Conservation (phyloP, 345 rosid genomes). For the Erodium maritimum region DNA sequence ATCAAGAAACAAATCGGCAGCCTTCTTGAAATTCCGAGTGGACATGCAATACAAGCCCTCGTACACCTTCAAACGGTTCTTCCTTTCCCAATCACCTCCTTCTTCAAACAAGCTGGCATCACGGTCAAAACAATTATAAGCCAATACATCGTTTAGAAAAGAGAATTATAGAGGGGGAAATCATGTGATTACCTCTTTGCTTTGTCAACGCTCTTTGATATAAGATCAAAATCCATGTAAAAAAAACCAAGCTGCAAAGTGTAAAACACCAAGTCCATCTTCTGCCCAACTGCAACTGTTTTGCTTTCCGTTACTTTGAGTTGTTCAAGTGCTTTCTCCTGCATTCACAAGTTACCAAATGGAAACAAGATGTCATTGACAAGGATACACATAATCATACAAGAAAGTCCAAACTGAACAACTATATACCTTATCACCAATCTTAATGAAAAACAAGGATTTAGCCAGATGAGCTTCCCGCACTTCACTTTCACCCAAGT, state of each 20-base stretch:
- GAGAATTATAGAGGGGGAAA: background rate
- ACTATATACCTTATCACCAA: constrained; percentile 87
- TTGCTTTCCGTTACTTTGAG: constrained; percentile 87
- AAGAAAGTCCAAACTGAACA: background rate
- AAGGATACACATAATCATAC: background rate
- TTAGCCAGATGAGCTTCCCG: constrained; percentile 97
- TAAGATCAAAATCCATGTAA: constrained; percentile 92
- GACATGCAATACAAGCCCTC: constrained; percentile 94
- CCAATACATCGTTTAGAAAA: background rate
- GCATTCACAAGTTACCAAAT: constrained; percentile 6
- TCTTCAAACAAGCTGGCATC: constrained; percentile 85
- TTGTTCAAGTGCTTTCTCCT: constrained; percentile 96
- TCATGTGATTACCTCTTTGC: constrained; percentile 60
- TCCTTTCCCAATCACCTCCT: constrained; percentile 99
- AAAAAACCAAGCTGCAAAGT: constrained; percentile 80
- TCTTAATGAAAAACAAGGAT: constrained; percentile 71
- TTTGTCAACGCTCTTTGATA: constrained; percentile 91
- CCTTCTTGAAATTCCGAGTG: constrained; percentile 79
- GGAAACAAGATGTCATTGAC: constrained; percentile 1
- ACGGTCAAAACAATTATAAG: constrained; percentile 1
- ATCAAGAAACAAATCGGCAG: constrained; percentile 80
- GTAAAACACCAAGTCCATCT: constrained; percentile 89
- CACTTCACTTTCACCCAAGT: constrained; percentile 96
- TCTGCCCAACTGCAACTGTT: constrained; percentile 98
- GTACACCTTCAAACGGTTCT: constrained; percentile 91